Evolutionary conservation across 2,329 filamentous ascomycete genomes (phyloP), one percentile per base, ranked within the genome.

Genomic region (Colletotrichum destructivum): DNA sequence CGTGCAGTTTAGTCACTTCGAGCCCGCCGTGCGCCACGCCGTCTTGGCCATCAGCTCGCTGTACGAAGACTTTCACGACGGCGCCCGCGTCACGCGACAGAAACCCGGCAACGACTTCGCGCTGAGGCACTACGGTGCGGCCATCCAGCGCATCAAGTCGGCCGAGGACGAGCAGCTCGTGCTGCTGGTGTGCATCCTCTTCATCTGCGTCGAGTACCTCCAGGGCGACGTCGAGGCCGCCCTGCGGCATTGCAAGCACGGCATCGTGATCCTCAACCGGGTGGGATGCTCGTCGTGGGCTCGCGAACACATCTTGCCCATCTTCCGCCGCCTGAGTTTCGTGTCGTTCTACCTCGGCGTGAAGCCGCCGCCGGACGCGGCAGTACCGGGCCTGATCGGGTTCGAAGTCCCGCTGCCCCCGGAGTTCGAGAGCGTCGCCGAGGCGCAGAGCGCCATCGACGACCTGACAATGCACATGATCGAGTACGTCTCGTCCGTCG

Each of bases 131-230:
- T 75, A 76, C 49, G 75, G 78, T 18, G 75, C 80, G 76, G 75
- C 80, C 72, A 71, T 73, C 42, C 59, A 60, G 21, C 59, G 64
- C n/a, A 63, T 72, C 18, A 77, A 79, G 51, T 77, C 79, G 4
- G 78, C 82, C 16, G 42, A 56, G 23, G 69, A 69, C 57, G 60
- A 73, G 73, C 46, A 75, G 75, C 3, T 82, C 0, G 79, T 80
- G 0, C 75, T 88, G 21, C 78, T 87, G 4, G 84, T 84, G 12
- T 88, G 86, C 72, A 77, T 88, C 0, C 78, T 89, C 23, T 88
- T 88, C 70, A 84, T 87, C 23, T 87, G 86, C 73, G 83, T 89
- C 61, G 88, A 89, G 76, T 87, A 87, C 73, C 80, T 89, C 62
- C 86, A 86, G 51, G 84, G 85, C 47, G 84, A 88, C 69, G 51